Evolutionary conservation across 805 yeast species (phyloP).

Genomic region (Ogataea minuta): DNA sequence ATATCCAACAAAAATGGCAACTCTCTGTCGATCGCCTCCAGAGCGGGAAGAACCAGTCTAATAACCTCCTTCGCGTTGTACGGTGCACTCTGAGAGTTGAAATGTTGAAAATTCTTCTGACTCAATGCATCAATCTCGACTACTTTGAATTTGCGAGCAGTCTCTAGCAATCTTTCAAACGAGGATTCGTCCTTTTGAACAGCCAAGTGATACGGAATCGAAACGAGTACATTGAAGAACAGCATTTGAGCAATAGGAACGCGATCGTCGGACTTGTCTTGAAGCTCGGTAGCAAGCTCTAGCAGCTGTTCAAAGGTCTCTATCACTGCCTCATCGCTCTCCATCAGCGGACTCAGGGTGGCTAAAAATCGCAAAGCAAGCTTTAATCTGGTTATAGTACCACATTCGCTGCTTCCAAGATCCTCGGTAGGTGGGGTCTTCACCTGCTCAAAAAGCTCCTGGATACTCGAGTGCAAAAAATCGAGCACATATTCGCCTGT

Average conservation of each 20-base stretch:
- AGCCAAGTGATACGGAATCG: conserved; percentile 55
- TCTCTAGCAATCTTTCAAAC: conserved; percentile 45
- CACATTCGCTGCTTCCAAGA: conserved; percentile 38
- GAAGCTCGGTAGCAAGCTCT: conserved; percentile 54
- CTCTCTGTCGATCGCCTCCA: conserved; percentile 44
- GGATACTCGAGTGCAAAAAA: conserved; percentile 62
- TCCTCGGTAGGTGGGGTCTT: conserved; percentile 19
- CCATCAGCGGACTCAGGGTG: conserved; percentile 60
- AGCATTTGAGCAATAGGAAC: conserved; percentile 66
- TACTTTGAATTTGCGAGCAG: conserved; percentile 36
- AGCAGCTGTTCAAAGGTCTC: conserved; percentile 54
- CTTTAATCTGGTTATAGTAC: conserved; percentile 70
- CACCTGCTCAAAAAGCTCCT: conserved; percentile 45
- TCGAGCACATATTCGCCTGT: conserved; percentile 72
- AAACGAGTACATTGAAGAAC: conserved; percentile 56
- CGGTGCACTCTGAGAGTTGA: conserved; percentile 40
- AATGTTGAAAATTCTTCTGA: conserved; percentile 30
- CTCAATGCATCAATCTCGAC: conserved; percentile 4
- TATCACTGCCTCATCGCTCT: conserved; percentile 38
- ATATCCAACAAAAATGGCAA: conserved; percentile 40
- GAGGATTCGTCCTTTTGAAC: conserved; percentile 24
- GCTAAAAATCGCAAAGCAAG: conserved; percentile 69
- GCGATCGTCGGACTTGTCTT: conserved; percentile 40
- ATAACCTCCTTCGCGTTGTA: conserved; percentile 50
- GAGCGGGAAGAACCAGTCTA: conserved; percentile 51